These are phyloP conservation scores for Melaleuca alternifolia DNA, from an alignment of 345 rosid species.

Conservation along the genomic window DNA sequence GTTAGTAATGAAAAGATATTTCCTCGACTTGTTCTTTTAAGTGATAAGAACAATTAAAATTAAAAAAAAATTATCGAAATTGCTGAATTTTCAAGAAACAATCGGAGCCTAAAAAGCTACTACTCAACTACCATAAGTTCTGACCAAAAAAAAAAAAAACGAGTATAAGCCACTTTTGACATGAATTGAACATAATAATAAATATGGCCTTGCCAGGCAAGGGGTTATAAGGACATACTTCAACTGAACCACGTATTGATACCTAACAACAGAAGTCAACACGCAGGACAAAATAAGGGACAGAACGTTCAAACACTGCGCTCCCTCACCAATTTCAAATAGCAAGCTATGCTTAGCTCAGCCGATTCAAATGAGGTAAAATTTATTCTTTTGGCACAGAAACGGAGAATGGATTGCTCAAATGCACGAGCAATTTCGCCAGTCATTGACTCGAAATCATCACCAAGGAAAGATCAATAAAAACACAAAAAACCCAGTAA, in stretches of 20 bases:
- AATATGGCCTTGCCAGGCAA: neutral
- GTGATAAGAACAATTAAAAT: neutral
- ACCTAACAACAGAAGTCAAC: neutral
- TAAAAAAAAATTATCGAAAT: neutral
- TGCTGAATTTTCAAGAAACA: neutral
- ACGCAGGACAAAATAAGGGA: neutral
- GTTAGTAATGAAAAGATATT: neutral
- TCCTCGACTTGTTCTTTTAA: neutral
- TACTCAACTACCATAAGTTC: neutral
- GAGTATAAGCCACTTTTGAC: neutral
- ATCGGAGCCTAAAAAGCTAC: neutral
- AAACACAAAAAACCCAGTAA: neutral
- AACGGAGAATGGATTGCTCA: neutral
- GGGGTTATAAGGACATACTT: neutral
- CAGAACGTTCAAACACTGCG: neutral
- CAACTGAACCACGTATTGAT: neutral
- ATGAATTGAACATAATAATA: neutral
- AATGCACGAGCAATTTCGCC: neutral
- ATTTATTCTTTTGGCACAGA: neutral
- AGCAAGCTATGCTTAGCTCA: neutral
- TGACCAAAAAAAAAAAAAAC: no score
- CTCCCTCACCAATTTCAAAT: neutral
- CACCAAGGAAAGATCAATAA: neutral
- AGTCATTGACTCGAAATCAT: neutral
- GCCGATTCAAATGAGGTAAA: neutral